phyloP scores from a whole-genome alignment of 345 rosid species.

The Gossypium turneri region DNA sequence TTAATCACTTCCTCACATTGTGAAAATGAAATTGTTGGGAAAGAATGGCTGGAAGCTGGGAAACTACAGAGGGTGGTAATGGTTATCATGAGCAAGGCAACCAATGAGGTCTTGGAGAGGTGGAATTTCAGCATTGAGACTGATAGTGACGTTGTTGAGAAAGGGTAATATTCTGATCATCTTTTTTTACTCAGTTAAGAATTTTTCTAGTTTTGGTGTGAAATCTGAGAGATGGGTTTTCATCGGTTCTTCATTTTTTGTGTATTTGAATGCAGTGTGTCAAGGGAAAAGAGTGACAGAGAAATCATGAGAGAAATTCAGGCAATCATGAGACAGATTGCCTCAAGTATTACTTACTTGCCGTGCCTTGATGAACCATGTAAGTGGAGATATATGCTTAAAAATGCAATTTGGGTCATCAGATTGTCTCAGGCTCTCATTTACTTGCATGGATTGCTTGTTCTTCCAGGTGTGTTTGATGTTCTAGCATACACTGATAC shows the following conservation, averaged over 20 bases:
- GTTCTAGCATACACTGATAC: slow-evolving; percentile 86
- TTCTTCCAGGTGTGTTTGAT: slow-evolving; percentile 74
- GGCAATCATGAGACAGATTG: slow-evolving; percentile 91
- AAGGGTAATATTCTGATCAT: slow-evolving; percentile 45
- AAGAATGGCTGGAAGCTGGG: slow-evolving; percentile 92
- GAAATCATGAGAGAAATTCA: slow-evolving; percentile 97
- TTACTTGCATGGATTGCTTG: neutral
- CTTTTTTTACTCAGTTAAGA: neutral
- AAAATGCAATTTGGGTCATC: neutral
- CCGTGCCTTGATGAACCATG: slow-evolving; percentile 95
- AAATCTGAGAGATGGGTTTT: slow-evolving; percentile 5
- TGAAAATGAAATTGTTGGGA: slow-evolving; percentile 1
- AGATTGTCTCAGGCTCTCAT: neutral
- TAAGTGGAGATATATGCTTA: slow-evolving; percentile 27
- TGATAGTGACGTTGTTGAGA: slow-evolving; percentile 70
- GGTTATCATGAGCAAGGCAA: slow-evolving; percentile 82
- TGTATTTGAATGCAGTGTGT: slow-evolving; percentile 40
- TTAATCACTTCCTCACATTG: neutral
- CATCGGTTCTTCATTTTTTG: neutral
- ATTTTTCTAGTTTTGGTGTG: neutral
- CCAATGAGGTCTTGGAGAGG: slow-evolving; percentile 80
- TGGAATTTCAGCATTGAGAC: slow-evolving; percentile 94
- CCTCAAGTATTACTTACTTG: slow-evolving; percentile 87
- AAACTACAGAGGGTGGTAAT: slow-evolving; percentile 79
- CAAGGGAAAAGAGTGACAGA: slow-evolving; percentile 90